Conservation (phyloP, 805 yeast genomes). For the Pichia thaimueangensis region DNA sequence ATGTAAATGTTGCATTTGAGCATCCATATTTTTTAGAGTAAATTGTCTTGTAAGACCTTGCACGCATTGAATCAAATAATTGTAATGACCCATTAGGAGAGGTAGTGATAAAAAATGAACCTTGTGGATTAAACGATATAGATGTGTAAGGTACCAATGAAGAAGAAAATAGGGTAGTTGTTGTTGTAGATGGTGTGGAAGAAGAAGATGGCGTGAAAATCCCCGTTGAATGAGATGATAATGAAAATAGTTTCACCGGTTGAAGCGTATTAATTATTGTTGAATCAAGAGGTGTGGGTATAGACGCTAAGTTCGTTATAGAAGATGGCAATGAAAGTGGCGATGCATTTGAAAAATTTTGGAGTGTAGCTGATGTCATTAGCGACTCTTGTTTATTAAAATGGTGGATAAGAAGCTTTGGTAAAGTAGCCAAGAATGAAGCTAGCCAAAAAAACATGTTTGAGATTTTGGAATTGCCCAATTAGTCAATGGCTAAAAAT, state of each 20-base stretch:
- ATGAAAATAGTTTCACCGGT: conserved; percentile 34
- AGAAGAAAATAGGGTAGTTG: no score
- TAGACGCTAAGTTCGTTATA: neutral
- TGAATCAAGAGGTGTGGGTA: neutral
- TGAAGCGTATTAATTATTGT: conserved; percentile 2
- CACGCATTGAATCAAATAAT: conserved; percentile 67
- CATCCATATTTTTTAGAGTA: conserved; percentile 90
- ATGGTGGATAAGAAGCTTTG: no score
- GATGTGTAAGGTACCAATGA: conserved; percentile 47
- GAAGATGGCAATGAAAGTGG: neutral
- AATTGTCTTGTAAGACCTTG: conserved; percentile 60
- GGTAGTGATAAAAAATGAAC: conserved; percentile 66
- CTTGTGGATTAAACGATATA: conserved; percentile 76
- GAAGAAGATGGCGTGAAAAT: no score
- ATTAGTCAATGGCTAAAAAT: no score
- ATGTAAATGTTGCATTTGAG: conserved; percentile 74
- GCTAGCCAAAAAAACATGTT: no score
- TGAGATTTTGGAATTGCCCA: no score
- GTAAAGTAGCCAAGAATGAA: no score
- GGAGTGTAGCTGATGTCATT: no score
- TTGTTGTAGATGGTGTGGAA: conserved; percentile 42
- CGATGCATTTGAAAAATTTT: neutral
- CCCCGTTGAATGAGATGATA: no score
- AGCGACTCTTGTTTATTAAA: no score
- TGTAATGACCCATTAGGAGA: conserved; percentile 82